A percentile compares a stretch with the other conserved stretches of the same genome.
Evolutionary conservation across 2,329 filamentous ascomycete species (phyloP).

Genomic region (Clarireedia sp.): DNA sequence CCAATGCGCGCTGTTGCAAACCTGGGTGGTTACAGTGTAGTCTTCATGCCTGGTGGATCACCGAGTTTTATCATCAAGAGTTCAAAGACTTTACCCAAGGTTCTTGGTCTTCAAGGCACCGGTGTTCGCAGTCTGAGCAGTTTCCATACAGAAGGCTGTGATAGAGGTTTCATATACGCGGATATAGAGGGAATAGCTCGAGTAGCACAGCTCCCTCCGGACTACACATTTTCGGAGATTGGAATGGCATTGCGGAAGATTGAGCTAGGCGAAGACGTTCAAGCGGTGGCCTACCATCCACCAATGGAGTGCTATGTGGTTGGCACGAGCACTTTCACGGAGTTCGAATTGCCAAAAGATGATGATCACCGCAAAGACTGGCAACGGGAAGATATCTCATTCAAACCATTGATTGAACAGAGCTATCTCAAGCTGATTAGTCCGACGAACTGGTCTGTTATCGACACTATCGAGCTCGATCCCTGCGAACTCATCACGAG

Average conservation of each 20-base stretch:
- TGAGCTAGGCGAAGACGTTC: constrained; percentile 59
- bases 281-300: constrained; percentile 68
- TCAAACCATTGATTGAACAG: constrained; percentile 61
- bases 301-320: constrained; percentile 68
- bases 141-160: constrained; percentile 70
- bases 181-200: constrained; percentile 65
- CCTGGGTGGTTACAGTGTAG: constrained; percentile 68
- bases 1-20: constrained; percentile 43
- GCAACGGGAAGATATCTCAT: constrained; percentile 56
- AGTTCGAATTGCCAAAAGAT: constrained; percentile 79
- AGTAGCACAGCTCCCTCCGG: constrained; percentile 61
- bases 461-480: constrained; percentile 69
- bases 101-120: constrained; percentile 63
- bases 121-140: constrained; percentile 64
- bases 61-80: constrained; percentile 79
- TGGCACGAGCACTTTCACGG: constrained; percentile 57
- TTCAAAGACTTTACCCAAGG: constrained; percentile 65
- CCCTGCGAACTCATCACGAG: constrained; percentile 70
- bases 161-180: constrained; percentile 75
- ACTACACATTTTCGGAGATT: constrained; percentile 63
- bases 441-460: constrained; percentile 66
- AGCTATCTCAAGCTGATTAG: constrained; percentile 73
- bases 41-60: constrained; percentile 74
- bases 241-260: constrained; percentile 70
- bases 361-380: constrained; percentile 75